Evolutionary conservation across 495 filamentous ascomycete genomes (phyloP).

Genomic region (Talaromyces ruber): DNA sequence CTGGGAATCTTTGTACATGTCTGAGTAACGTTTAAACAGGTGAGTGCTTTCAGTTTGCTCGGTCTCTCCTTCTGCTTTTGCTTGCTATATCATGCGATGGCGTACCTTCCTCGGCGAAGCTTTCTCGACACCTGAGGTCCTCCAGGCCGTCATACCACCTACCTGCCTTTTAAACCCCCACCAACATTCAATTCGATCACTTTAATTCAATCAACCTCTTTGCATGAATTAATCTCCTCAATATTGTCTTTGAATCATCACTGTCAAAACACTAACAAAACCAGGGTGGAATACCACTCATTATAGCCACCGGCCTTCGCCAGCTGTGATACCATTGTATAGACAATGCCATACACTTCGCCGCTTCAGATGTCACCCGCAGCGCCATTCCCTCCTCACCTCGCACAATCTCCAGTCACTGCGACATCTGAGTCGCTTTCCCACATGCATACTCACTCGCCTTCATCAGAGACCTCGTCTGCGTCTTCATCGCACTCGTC

Average conservation of each 20-base stretch:
- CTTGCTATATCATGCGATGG: not conserved
- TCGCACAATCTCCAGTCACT: not conserved
- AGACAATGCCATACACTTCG: slow-evolving; percentile 1
- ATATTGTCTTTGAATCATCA: not conserved
- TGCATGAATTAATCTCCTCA: not conserved
- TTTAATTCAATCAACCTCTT: not conserved
- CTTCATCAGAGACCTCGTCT: not conserved
- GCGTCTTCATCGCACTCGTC: slow-evolving; percentile 9
- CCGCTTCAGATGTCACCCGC: not conserved
- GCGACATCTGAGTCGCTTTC: not conserved
- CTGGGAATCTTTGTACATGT: slow-evolving; percentile 3
- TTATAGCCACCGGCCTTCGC: not conserved
- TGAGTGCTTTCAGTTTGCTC: not conserved
- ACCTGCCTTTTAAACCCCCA: not conserved
- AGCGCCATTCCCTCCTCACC: not conserved
- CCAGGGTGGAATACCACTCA: not conserved
- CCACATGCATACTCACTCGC: not conserved
- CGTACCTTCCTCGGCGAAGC: not conserved
- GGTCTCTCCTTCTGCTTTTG: not conserved
- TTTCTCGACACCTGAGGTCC: not conserved
- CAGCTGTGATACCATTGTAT: not conserved
- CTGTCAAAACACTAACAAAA: not conserved
- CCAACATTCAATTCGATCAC: not conserved
- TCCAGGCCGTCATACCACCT: not conserved
- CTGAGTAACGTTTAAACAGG: not conserved